phyloP scores from a whole-genome alignment of 176 grass and related monocot species.

The Oryza rufipogon region DNA sequence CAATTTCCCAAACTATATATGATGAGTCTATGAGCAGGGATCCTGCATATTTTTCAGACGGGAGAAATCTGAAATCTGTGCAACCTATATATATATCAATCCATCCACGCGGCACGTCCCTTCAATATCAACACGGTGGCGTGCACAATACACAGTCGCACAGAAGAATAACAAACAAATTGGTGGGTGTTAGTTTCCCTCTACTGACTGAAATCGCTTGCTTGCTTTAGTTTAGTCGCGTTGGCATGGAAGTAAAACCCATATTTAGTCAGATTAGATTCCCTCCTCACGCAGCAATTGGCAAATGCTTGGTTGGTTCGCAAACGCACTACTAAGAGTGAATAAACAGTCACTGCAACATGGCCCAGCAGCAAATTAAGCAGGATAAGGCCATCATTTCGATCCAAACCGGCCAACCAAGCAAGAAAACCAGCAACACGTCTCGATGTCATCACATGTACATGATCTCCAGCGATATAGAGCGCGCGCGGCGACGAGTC shows the following conservation, averaged over 20 bases:
- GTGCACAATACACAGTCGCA: background rate
- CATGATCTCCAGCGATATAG: too few species aligned
- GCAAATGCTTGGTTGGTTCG: background rate
- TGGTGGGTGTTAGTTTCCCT: background rate
- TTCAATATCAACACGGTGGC: background rate
- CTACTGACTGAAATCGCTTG: background rate
- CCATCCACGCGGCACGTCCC: background rate
- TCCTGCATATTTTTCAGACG: background rate
- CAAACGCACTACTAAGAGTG: background rate
- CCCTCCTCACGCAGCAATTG: background rate
- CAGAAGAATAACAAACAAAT: background rate
- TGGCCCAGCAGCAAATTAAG: background rate
- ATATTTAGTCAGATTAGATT: background rate
- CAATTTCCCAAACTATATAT: too few species aligned
- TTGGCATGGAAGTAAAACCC: conserved; percentile 3
- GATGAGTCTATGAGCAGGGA: background rate
- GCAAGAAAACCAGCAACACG: too few species aligned
- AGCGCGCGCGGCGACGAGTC: too few species aligned
- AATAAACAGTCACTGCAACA: background rate
- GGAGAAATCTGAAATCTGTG: background rate
- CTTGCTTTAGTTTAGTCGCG: background rate
- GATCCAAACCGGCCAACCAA: too few species aligned
- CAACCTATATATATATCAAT: too few species aligned
- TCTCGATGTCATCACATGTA: too few species aligned
- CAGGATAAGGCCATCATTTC: background rate